phyloP scores from a whole-genome alignment of 352 stramenopile species.

The Phytophthora citricola region DNA sequence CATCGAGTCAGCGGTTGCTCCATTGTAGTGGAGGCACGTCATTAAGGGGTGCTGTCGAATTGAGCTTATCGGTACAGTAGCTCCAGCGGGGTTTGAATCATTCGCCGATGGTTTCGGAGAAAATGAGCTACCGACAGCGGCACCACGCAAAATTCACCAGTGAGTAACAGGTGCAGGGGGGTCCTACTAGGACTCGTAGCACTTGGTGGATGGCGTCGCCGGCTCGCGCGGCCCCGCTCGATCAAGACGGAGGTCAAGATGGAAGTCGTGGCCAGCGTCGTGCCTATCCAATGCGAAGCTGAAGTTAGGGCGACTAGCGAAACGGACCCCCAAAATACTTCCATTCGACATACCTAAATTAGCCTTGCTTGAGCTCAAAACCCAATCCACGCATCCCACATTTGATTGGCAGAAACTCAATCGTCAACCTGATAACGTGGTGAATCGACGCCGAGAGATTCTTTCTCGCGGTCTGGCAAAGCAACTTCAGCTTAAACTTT shows the following conservation, averaged over 20 bases:
- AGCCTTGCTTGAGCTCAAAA: not conserved
- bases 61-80: not conserved
- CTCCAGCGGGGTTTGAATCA: not conserved
- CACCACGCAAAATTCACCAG: not conserved
- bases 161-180: conserved; percentile 16
- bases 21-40: not conserved
- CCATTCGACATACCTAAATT: not conserved
- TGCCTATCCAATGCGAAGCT: conserved; percentile 7
- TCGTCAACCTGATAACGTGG: not conserved
- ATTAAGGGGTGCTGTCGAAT: not conserved
- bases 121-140: conserved; percentile 22
- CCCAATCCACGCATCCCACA: not conserved
- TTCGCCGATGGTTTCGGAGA: conserved; percentile 23
- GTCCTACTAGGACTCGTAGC: not conserved
- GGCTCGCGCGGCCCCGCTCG: not conserved
- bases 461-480: not conserved
- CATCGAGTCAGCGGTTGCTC: conserved; percentile 1
- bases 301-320: conserved; percentile 12
- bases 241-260: conserved; percentile 2
- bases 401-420: conserved; percentile 1
- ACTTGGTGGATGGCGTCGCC: conserved; percentile 16
- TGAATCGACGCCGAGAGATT: not conserved
- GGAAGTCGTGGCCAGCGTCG: not conserved
- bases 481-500: not conserved
- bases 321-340: not conserved